A percentile compares a stretch with the other conserved stretches of the same genome.
These are phyloP conservation scores for Corymbia citriodora DNA, from an alignment of 441 rosid genomes.

Conservation along the genomic window DNA sequence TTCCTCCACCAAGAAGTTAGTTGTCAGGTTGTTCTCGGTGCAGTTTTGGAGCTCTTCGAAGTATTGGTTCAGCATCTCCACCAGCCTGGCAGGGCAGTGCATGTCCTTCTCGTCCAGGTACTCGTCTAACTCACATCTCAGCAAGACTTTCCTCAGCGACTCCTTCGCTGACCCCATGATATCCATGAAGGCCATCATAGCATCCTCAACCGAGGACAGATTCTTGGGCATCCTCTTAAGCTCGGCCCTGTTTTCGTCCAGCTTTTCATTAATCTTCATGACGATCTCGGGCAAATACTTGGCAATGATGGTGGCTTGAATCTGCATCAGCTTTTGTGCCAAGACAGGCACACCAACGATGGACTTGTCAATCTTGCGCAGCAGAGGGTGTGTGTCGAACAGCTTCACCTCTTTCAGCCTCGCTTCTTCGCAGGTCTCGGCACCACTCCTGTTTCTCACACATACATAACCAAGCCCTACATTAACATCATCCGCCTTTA, in stretches of 20 bases:
- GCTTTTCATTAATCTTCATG: neutral
- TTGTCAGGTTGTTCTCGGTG: neutral
- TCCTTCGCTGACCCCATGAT: neutral
- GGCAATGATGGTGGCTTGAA: neutral
- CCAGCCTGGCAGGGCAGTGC: neutral
- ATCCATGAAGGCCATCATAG: neutral
- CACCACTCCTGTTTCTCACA: neutral
- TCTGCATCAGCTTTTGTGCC: neutral
- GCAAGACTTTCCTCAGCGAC: neutral
- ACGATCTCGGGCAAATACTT: neutral
- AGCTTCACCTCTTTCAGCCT: neutral
- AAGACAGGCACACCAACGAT: neutral
- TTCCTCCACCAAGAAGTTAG: neutral
- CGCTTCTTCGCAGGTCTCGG: neutral
- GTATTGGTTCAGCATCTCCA: neutral
- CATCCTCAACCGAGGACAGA: neutral
- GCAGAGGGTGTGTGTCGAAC: neutral
- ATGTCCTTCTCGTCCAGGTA: neutral
- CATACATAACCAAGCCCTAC: neutral
- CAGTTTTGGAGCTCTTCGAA: neutral
- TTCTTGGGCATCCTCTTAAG: neutral
- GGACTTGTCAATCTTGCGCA: neutral
- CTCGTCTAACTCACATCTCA: neutral
- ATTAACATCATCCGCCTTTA: neutral
- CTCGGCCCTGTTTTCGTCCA: neutral